These are phyloP conservation scores for Epichloe sp. DNA, from an alignment of 2,329 filamentous ascomycete species.

Conservation along the genomic window DNA sequence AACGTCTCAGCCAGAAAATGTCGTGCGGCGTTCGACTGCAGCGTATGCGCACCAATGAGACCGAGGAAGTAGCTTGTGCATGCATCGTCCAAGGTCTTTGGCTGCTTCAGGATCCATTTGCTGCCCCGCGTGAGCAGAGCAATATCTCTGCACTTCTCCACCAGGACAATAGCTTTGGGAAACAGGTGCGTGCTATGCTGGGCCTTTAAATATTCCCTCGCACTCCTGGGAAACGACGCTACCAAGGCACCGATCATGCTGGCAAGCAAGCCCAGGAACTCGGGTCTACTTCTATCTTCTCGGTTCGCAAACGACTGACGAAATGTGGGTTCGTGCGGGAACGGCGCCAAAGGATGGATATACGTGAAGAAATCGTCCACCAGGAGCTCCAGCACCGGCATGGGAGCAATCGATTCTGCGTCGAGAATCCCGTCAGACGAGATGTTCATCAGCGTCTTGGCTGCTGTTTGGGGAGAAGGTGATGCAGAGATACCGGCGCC, in stretches of 20 bases:
- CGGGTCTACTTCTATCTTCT: slow-evolving; percentile 51
- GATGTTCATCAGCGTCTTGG: slow-evolving; percentile 35
- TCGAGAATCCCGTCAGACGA: slow-evolving; percentile 31
- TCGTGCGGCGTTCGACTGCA: slow-evolving; percentile 53
- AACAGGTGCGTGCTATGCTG: slow-evolving; percentile 53
- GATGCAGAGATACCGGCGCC: slow-evolving; percentile 13
- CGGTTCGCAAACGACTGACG: slow-evolving; percentile 53
- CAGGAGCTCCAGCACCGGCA: slow-evolving; percentile 53
- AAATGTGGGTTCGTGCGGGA: slow-evolving; percentile 69
- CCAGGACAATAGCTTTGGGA: slow-evolving; percentile 54
- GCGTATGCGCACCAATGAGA: slow-evolving; percentile 52
- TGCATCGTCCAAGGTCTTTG: slow-evolving; percentile 39
- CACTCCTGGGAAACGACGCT: slow-evolving; percentile 62
- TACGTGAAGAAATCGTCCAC: slow-evolving; percentile 78
- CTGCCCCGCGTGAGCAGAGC: slow-evolving; percentile 54
- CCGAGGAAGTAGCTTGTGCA: slow-evolving; percentile 67
- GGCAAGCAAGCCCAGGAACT: slow-evolving; percentile 57
- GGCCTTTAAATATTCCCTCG: slow-evolving; percentile 52
- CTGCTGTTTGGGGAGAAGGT: slow-evolving; percentile 32
- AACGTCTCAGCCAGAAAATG: slow-evolving; percentile 63
- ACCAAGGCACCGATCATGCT: slow-evolving; percentile 66
- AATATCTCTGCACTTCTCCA: slow-evolving; percentile 57
- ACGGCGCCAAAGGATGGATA: slow-evolving; percentile 63
- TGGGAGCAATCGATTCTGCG: slow-evolving; percentile 58
- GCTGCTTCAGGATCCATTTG: slow-evolving; percentile 32